Conservation (phyloP, 495 filamentous ascomycete species). For the Poronia punctata region DNA sequence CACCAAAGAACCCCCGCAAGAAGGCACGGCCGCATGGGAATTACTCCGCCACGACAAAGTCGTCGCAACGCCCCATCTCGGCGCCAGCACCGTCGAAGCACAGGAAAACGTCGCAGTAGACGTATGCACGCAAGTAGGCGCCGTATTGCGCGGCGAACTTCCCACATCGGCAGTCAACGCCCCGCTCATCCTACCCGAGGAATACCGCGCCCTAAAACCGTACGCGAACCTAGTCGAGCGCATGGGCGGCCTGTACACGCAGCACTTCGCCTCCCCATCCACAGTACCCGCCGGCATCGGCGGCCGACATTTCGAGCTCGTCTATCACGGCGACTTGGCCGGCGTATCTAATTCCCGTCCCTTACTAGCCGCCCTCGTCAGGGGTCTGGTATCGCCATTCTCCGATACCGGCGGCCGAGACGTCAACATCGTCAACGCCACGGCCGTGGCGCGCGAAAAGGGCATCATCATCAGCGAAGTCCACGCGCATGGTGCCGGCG, state of each 20-base stretch:
- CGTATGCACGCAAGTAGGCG: constrained; percentile 65
- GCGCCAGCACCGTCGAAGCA: constrained; percentile 67
- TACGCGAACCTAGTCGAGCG: constrained; percentile 63
- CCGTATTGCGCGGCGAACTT: constrained; percentile 56
- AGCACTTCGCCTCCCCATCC: constrained; percentile 48
- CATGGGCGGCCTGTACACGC: constrained; percentile 63
- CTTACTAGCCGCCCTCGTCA: constrained; percentile 62
- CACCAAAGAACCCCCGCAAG: constrained; percentile 57
- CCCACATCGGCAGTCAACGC: constrained; percentile 67
- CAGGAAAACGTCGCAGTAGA: constrained; percentile 71
- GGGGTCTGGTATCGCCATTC: constrained; percentile 56
- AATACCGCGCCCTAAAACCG: constrained; percentile 61
- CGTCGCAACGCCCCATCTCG: constrained; percentile 65
- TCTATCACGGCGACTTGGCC: constrained; percentile 60
- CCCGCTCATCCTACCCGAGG: constrained; percentile 64
- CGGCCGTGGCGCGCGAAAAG: constrained; percentile 58
- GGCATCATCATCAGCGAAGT: constrained; percentile 64
- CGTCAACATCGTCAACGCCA: constrained; percentile 70
- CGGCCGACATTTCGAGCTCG: constrained; percentile 58
- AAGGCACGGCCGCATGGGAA: constrained; percentile 43
- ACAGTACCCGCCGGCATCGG: constrained; percentile 19
- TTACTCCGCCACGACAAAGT: constrained; percentile 57
- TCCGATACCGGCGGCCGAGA: constrained; percentile 51
- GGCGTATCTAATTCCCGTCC: constrained; percentile 58
- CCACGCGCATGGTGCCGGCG: constrained; percentile 34